Evolutionary conservation across 2,329 filamentous ascomycete genomes (phyloP), one percentile per base, ranked within the genome.

Genomic region (Clarireedia monteithiana): DNA sequence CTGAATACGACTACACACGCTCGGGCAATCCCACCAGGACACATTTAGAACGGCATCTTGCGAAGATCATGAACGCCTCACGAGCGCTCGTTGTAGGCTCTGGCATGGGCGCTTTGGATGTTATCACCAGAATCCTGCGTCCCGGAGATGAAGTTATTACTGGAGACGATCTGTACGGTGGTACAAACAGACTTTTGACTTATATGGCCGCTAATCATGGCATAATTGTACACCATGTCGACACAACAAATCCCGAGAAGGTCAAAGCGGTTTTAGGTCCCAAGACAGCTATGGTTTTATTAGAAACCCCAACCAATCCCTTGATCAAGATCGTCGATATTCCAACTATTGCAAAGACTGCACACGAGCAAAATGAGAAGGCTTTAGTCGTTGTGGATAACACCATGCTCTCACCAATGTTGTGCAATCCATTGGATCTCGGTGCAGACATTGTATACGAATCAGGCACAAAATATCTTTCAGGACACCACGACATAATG

Each of bases 401-500:
- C 76, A 99, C 94, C 57, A 99, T 99, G 94, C 85, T 99, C 63
- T 96, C 91, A 2, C 94, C 94, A 10, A 86, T 96, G 77, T 84
- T 99, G 6, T 86, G 86, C 67, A 97, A 96, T 74, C 94, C 94
- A 5, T 82, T 99, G 17, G 92, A 97, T 59, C 80, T 97, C 27
- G 94, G 95, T 56, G 91, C 92, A 15, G 94, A 99, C 67, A 88
- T 99, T 63, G 90, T 95, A 55, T 99, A 99, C 73, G 94, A 99
- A 75, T 95, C 89, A 26, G 94, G 94, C 55, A 99, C 94, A 24
- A 99, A 99, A 72, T 99, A 99, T 68, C 80, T 99, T 5, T 97
- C 91, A 1, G 94, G 94, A 34, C 94, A 99, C 71, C 94, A 99
- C 77, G 95, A 99, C 70, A 87, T 99, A 69, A 99, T 99, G 94